Conservation (phyloP, 148 eudicot genomes). For the Simmondsia chinensis region DNA sequence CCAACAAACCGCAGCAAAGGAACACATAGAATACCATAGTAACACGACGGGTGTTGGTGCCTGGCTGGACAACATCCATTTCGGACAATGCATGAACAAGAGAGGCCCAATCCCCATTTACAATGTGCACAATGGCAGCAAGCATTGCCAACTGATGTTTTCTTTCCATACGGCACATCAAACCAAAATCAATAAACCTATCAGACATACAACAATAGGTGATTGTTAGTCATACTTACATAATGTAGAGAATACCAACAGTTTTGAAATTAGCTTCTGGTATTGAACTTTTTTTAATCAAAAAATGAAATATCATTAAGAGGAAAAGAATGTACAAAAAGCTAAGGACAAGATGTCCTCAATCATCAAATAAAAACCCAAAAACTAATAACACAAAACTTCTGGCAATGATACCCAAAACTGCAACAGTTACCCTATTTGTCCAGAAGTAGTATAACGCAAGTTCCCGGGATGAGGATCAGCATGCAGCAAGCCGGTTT, state of each 20-base stretch:
- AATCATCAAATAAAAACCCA: neutral
- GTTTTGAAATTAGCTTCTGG: too few species aligned
- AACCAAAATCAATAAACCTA: conserved; percentile 95
- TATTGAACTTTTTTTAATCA: too few species aligned
- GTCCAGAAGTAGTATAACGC: conserved; percentile 73
- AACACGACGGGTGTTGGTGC: conserved; percentile 60
- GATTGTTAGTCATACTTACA: too few species aligned
- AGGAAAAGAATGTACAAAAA: too few species aligned
- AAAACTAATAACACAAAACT: neutral
- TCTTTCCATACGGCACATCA: conserved; percentile 91
- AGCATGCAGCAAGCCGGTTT: conserved; percentile 92
- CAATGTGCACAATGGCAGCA: conserved; percentile 87
- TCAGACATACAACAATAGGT: conserved; percentile 8
- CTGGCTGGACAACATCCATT: conserved; percentile 80
- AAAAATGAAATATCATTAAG: too few species aligned
- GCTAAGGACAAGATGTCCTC: conserved; percentile 1
- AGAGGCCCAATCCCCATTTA: conserved; percentile 93
- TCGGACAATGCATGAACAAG: conserved; percentile 77
- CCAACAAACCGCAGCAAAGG: neutral
- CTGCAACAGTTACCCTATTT: conserved; percentile 93
- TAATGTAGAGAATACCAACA: too few species aligned
- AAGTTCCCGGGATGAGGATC: conserved; percentile 99
- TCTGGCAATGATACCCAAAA: neutral
- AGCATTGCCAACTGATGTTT: conserved; percentile 98
- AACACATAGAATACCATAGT: conserved; percentile 44